Evolutionary conservation across 176 grass and related monocot genomes (phyloP), one percentile per base, ranked within the genome.

Genomic region (Rhynchospora pubera): DNA sequence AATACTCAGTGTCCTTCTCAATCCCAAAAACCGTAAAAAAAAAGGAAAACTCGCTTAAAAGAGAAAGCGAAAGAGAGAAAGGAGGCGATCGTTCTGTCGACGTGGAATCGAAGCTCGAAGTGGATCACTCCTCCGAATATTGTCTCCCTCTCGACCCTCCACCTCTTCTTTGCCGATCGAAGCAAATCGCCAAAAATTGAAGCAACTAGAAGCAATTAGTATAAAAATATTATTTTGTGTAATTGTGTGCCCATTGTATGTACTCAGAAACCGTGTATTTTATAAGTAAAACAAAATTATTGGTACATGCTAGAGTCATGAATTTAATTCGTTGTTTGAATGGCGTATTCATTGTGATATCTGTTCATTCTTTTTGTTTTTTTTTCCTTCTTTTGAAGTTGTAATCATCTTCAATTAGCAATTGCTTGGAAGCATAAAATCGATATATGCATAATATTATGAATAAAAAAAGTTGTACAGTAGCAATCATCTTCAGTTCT

Each of bases 191-290:
- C n/a, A n/a, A n/a, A n/a, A n/a, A n/a, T n/a, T n/a, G n/a, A n/a
- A n/a, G n/a, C n/a, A n/a, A n/a, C n/a, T n/a, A n/a, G n/a, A n/a
- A n/a, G n/a, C n/a, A n/a, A n/a, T n/a, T n/a, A n/a, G n/a, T n/a
- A n/a, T n/a, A n/a, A n/a, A n/a, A n/a, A n/a, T n/a, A n/a, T n/a
- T 76, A 21, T 61, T 45, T 10, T 80, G 55, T 80, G 56, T 62
- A 59, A 46, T 80, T 45, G 22, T 48, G 42, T 80, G 56, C 47
- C 59, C 43, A 26, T 22, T 80, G 78, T 80, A 61, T 80, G 55
- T 80, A 80, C 70, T 74, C 70, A 15, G 70, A 74, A 74, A 74
- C 19, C 70, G 7, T 52, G 51, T 74, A 74, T 74, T 52, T 74
- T 19, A 24, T 47, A 14, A 74, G 5, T 52, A 51, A 74, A 26